These are phyloP conservation scores for Leucosporidium creatinivorum DNA, from an alignment of 768 basidiomycete genomes.

Conservation along the genomic window DNA sequence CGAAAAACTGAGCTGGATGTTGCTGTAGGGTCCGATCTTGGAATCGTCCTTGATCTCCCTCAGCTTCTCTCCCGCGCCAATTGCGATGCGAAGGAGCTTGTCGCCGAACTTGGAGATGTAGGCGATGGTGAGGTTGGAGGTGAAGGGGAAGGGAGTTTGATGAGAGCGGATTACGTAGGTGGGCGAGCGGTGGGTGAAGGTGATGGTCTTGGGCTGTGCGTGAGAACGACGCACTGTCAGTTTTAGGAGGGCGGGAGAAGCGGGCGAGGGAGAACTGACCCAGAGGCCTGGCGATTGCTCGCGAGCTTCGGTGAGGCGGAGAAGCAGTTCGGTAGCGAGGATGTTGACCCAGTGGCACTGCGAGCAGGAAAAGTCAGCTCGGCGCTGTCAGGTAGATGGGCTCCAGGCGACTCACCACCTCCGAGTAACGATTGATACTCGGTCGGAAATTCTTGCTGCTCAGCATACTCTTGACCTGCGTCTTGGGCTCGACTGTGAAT, in stretches of 20 bases:
- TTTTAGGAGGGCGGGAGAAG: neutral
- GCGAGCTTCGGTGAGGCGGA: conserved; percentile 75
- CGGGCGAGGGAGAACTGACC: conserved; percentile 8
- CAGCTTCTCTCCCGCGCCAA: conserved; percentile 47
- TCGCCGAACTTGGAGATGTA: conserved; percentile 66
- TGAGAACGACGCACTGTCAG: neutral
- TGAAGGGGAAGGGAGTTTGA: conserved; percentile 81
- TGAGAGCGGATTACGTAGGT: conserved; percentile 60
- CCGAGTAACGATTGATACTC: conserved; percentile 61
- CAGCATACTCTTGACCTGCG: conserved; percentile 80
- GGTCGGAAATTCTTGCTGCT: conserved; percentile 83
- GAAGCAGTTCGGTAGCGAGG: conserved; percentile 78
- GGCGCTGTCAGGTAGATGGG: no score
- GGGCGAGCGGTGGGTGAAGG: conserved; percentile 70
- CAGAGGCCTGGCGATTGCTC: conserved; percentile 53
- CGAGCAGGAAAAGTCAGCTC: neutral
- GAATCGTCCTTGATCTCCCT: conserved; percentile 28
- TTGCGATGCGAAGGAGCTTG: conserved; percentile 77
- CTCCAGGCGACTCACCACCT: conserved; percentile 48
- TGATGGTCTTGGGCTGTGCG: conserved; percentile 87
- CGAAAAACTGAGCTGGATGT: conserved; percentile 64
- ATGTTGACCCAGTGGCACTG: conserved; percentile 77
- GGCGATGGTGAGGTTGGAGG: conserved; percentile 64
- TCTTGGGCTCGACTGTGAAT: conserved; percentile 71
- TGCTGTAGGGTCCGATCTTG: conserved; percentile 57